These are phyloP conservation scores for Metschnikowia lochheadii DNA, from an alignment of 805 yeast genomes.

Conservation along the genomic window DNA sequence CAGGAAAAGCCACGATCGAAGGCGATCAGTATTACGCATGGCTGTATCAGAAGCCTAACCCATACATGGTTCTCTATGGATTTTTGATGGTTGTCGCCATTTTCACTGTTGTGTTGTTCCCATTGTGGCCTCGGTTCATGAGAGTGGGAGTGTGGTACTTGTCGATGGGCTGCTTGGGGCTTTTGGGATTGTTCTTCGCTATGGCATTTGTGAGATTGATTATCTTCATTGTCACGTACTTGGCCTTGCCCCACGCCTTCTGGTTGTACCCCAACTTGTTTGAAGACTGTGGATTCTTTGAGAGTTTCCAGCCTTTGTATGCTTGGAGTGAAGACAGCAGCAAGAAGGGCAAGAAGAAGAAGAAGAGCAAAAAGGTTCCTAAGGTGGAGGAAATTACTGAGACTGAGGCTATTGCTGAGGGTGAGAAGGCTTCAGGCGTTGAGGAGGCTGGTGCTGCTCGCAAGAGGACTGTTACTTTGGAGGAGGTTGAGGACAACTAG, in stretches of 20 bases:
- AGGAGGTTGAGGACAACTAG: conserved; percentile 36
- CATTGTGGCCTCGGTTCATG: conserved; percentile 92
- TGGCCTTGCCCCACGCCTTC: conserved; percentile 65
- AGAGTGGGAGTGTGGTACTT: conserved; percentile 87
- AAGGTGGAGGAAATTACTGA: conserved; percentile 8
- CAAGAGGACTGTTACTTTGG: conserved; percentile 36
- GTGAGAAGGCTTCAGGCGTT: conserved; percentile 16
- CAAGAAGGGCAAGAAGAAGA: conserved; percentile 22
- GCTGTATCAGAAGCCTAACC: conserved; percentile 72
- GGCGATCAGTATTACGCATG: conserved; percentile 78
- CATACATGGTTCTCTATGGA: conserved; percentile 58
- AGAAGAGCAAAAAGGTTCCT: conserved; percentile 13
- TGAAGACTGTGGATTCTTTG: conserved; percentile 91
- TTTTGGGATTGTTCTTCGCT: conserved; percentile 70
- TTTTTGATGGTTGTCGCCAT: conserved; percentile 62
- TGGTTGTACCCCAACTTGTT: conserved; percentile 96
- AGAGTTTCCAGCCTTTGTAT: conserved; percentile 86
- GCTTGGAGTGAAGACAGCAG: conserved; percentile 63
- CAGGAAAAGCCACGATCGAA: conserved; percentile 53
- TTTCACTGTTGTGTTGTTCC: conserved; percentile 70
- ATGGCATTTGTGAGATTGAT: conserved; percentile 77
- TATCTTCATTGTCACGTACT: conserved; percentile 56
- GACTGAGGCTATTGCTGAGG: conserved; percentile 11
- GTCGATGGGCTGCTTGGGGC: conserved; percentile 69
- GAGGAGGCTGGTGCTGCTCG: conserved; percentile 15